These are phyloP conservation scores for Cystobasidium sp. DNA, from an alignment of 1,284 basidiomycete genomes.

Conservation along the genomic window DNA sequence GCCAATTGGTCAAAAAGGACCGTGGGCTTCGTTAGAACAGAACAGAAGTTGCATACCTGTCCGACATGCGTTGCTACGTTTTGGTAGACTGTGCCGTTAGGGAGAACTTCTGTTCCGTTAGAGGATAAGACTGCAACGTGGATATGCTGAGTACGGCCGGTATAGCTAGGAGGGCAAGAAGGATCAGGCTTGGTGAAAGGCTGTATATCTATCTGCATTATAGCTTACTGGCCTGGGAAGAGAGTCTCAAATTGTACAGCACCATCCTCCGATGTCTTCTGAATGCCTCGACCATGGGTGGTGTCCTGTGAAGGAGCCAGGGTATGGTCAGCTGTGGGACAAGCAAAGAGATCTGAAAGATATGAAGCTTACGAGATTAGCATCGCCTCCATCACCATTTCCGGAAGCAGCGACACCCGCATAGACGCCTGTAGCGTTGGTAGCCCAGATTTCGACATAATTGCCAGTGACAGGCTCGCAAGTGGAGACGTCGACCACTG, in stretches of 20 bases:
- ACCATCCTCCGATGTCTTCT: conserved; percentile 18
- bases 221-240: conserved; percentile 19
- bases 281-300: conserved; percentile 11
- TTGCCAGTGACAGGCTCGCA: conserved; percentile 7
- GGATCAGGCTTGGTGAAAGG: not conserved
- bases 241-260: conserved; percentile 14
- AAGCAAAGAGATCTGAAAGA: not conserved
- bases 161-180: conserved; percentile 1
- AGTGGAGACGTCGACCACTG: conserved; percentile 12
- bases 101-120: not conserved
- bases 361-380: conserved; percentile 3
- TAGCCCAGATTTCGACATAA: conserved; percentile 18
- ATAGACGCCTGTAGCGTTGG: conserved; percentile 21
- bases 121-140: conserved; percentile 16
- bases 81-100: conserved; percentile 11
- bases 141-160: conserved; percentile 17
- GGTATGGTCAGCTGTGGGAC: not conserved
- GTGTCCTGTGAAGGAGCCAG: not conserved
- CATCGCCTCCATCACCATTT: conserved; percentile 2
- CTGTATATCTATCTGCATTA: not conserved
- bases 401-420: not conserved
- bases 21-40: not conserved
- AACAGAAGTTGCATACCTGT: not conserved
- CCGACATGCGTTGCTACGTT: conserved; percentile 18
- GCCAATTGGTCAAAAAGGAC: not conserved